Percentiles rank a stretch among this genome's conserved stretches.
phyloP scores from a whole-genome alignment of 2,329 filamentous ascomycete genomes.

The Penicillium sp. region DNA sequence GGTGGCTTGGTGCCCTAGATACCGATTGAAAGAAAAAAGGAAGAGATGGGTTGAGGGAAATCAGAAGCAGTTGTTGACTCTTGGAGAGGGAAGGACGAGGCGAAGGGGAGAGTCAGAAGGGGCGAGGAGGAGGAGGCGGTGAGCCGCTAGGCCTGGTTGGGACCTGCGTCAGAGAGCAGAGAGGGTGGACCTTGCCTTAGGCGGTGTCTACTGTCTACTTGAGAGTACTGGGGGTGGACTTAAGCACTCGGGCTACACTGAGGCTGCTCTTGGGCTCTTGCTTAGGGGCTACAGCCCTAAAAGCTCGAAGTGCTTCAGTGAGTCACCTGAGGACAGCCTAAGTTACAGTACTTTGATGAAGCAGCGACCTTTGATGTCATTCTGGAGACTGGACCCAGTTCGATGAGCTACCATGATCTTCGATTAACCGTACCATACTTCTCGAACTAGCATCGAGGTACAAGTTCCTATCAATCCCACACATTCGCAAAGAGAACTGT shows the following conservation, averaged over 20 bases:
- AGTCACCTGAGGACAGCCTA: neutral
- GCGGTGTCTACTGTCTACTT: neutral
- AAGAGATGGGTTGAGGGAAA: conserved; percentile 27
- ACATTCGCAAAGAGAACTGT: neutral
- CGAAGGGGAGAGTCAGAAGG: conserved; percentile 1
- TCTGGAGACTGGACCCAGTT: conserved; percentile 20
- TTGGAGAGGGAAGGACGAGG: conserved; percentile 24
- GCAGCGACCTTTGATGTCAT: conserved; percentile 27
- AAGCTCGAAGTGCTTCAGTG: neutral
- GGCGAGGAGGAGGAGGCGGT: conserved; percentile 29
- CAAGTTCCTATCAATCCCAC: neutral
- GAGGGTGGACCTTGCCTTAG: neutral
- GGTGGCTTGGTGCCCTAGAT: conserved; percentile 91
- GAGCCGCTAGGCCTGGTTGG: conserved; percentile 18
- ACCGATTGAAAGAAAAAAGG: conserved; percentile 38
- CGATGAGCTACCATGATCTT: conserved; percentile 18
- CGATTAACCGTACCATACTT: conserved; percentile 1
- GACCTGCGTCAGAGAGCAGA: neutral
- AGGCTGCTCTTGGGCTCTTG: neutral
- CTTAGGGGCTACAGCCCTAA: neutral
- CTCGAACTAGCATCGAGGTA: neutral
- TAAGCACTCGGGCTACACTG: too few relatives aligned
- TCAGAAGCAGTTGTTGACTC: conserved; percentile 19
- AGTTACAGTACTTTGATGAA: neutral
- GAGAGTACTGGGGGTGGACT: too few relatives aligned